Conservation (phyloP, 345 rosid genomes). For the Aegle marmelos region DNA sequence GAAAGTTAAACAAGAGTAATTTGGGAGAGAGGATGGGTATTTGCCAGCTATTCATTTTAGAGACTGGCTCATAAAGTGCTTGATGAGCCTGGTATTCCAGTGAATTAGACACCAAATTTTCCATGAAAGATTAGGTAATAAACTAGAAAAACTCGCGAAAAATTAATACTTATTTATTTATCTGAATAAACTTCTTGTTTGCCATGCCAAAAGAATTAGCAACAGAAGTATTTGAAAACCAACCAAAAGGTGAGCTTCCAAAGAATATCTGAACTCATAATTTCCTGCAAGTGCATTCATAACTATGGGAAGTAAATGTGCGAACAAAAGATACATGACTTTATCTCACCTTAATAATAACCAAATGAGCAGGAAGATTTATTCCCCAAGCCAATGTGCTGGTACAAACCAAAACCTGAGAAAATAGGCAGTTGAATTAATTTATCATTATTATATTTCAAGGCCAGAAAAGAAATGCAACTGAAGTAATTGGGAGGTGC, state of each 20-base stretch:
- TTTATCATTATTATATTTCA: not conserved
- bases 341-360: slow-evolving; percentile 79
- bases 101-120: not conserved
- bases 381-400: slow-evolving; percentile 99
- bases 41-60: not conserved
- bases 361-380: slow-evolving; percentile 96
- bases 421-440: not conserved
- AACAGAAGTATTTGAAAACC: not conserved
- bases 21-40: not conserved
- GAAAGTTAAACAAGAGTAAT: not conserved
- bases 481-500: slow-evolving; percentile 32
- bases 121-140: not conserved
- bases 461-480: slow-evolving; percentile 12
- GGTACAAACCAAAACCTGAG: slow-evolving; percentile 88
- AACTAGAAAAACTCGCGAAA: not conserved
- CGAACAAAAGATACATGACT: slow-evolving; percentile 11
- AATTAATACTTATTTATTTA: not conserved
- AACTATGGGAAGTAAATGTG: slow-evolving; percentile 2
- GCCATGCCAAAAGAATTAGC: not conserved
- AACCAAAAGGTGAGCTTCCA: not conserved
- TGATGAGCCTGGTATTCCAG: not conserved
- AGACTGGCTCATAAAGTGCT: not conserved
- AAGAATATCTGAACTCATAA: not conserved
- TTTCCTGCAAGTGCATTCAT: not conserved
- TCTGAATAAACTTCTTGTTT: not conserved